Evolutionary conservation across 331 rosid species (phyloP).

Genomic region (Telfairia occidentalis): DNA sequence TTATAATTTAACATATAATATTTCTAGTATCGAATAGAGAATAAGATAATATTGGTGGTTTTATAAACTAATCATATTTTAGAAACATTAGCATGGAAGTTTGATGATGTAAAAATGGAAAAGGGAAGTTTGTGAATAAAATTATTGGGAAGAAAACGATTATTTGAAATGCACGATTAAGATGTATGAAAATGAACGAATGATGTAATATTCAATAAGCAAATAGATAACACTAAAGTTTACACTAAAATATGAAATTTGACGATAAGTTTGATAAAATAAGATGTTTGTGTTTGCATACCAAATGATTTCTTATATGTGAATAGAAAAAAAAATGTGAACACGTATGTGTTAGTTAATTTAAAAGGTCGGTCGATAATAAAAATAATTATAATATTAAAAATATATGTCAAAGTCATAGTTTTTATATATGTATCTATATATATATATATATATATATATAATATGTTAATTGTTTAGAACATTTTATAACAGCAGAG

Average conservation of each 20-base stretch:
- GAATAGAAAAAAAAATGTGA: neutral
- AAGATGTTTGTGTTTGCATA: neutral
- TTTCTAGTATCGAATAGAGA: too few relatives aligned
- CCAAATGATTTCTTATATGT: neutral
- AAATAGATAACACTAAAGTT: neutral
- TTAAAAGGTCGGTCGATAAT: neutral
- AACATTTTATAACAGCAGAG: too few relatives aligned
- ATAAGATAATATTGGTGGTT: too few relatives aligned
- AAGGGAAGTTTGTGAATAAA: neutral
- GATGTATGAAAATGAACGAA: neutral
- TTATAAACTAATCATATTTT: too few relatives aligned
- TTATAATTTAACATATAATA: too few relatives aligned
- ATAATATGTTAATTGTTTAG: too few relatives aligned
- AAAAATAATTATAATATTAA: too few relatives aligned
- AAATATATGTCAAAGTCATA: neutral
- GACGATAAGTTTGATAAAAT: neutral
- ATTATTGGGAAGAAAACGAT: neutral
- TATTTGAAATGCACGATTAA: neutral
- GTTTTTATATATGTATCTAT: too few relatives aligned
- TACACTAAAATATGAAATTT: too few relatives aligned
- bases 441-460: too few relatives aligned
- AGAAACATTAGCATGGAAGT: too few relatives aligned
- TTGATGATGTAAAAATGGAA: neutral
- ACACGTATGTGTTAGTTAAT: neutral
- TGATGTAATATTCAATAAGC: too few relatives aligned